Percentiles rank a stretch among this genome's conserved stretches.
Conservation (phyloP, 768 basidiomycete species). For the Boletus subparvulus region DNA sequence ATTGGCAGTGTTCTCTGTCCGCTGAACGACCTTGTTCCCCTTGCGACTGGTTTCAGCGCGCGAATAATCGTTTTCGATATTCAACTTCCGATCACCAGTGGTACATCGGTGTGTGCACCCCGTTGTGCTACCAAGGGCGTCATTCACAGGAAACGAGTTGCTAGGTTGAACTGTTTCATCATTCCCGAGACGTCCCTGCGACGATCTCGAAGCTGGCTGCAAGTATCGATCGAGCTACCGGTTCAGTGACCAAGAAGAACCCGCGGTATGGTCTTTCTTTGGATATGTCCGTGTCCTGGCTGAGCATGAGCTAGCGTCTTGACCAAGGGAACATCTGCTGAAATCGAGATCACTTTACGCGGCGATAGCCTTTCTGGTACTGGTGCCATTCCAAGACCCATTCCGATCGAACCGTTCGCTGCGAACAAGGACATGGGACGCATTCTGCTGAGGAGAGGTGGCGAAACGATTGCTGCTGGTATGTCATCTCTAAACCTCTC, state of each 20-base stretch:
- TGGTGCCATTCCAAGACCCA: slow-evolving; percentile 47
- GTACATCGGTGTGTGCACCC: slow-evolving; percentile 63
- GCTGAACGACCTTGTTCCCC: slow-evolving; percentile 63
- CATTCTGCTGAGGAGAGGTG: slow-evolving; percentile 79
- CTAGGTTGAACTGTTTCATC: slow-evolving; percentile 92
- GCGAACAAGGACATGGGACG: slow-evolving; percentile 96
- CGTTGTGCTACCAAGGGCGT: background rate
- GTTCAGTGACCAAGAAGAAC: slow-evolving; percentile 68
- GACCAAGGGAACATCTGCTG: slow-evolving; percentile 81
- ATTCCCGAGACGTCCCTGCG: slow-evolving; percentile 90
- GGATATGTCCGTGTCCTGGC: background rate
- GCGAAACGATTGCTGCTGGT: slow-evolving; percentile 96
- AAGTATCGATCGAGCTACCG: slow-evolving; percentile 75
- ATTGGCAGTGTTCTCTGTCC: slow-evolving; percentile 92
- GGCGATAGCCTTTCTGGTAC: slow-evolving; percentile 50
- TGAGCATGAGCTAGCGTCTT: slow-evolving; percentile 58
- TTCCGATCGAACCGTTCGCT: slow-evolving; percentile 85
- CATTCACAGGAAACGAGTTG: background rate
- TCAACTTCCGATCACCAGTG: slow-evolving; percentile 82
- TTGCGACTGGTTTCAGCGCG: slow-evolving; percentile 77
- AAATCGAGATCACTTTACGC: slow-evolving; percentile 80
- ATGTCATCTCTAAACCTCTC: slow-evolving; percentile 9
- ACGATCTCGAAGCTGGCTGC: slow-evolving; percentile 79
- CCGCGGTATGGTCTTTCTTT: slow-evolving; percentile 58
- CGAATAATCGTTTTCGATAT: slow-evolving; percentile 94